Evolutionary conservation across 2,329 filamentous ascomycete species (phyloP), one percentile per base, ranked within the genome.

Genomic region (Pseudopyricularia javanii): DNA sequence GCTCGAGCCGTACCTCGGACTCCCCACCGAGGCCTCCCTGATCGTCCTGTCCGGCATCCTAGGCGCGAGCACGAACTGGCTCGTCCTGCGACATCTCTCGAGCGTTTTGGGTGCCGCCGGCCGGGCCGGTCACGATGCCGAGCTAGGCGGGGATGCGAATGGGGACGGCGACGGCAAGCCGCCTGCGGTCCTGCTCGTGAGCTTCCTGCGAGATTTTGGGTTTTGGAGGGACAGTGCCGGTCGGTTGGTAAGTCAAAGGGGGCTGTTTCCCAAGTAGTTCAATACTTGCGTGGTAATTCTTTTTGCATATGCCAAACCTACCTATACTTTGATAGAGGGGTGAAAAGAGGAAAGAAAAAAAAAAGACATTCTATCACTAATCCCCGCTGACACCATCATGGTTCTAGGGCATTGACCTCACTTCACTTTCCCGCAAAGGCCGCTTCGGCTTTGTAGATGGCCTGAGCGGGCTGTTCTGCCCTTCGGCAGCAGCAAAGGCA

Each of bases 211-310:
- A 55, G 85, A 91, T 60, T 79, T 77, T 57, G 71, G 78, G 1
- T 94, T 95, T 63, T 96, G 90, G 89, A 82, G 73, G 56, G 79
- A 83, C 3, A 84, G 87, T 50, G 77, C 76, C 2, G 76, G 80
- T 52, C 83, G 83, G 66, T 67, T 89, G 62, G 85, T 88, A 68
- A 58, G 74, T 65, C 58, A 4, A 20, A n/a, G n/a, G 20, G 8
- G 17, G 11, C 11, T 35, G 12, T 6, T 15, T 35, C 20, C 17
- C 4, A 43, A 43, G 1, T 20, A 43, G 20, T 8, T 22, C 17
- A 11, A 20, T 7, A 24, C 4, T 17, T 20, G 14, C 24, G 6
- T 43, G 17, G 17, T 7, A 43, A 5, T 26, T 49, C 34, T 50
- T 55, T 24, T 37, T 45, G 47, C 50, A 54, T 30, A 53, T 52